Evolutionary conservation across 164 flowering plant genomes (phyloP).

Genomic region (Magnolia officinalis): DNA sequence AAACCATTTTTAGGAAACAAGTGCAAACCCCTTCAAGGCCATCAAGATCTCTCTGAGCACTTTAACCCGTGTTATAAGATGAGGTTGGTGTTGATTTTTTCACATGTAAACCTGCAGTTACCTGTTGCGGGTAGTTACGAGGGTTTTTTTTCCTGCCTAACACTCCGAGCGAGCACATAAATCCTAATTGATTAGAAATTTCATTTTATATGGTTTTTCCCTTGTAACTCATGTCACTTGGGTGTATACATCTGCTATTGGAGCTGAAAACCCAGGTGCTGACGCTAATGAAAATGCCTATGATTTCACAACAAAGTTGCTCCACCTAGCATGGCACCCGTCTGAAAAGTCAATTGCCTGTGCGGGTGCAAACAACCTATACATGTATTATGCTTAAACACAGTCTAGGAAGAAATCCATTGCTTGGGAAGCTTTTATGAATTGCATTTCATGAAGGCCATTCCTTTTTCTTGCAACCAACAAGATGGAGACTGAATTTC

Average conservation of each 20-base stretch:
- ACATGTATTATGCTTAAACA: slow-evolving; percentile 86
- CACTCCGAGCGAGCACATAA: background rate
- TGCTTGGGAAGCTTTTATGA: slow-evolving; percentile 28
- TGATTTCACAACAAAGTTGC: slow-evolving; percentile 90
- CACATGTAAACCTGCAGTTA: background rate
- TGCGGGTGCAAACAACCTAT: slow-evolving; percentile 99
- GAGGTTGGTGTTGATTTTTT: slow-evolving; percentile 45
- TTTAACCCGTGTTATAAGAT: slow-evolving; percentile 82
- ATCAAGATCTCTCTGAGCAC: slow-evolving; percentile 74
- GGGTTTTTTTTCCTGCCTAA: background rate
- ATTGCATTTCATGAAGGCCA: slow-evolving; percentile 28
- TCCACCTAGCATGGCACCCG: slow-evolving; percentile 98
- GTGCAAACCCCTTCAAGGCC: slow-evolving; percentile 88
- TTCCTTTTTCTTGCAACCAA: slow-evolving; percentile 6
- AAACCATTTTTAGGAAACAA: slow-evolving; percentile 54
- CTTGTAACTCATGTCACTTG: background rate
- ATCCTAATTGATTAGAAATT: too few species aligned
- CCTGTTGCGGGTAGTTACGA: background rate
- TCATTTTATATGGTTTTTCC: background rate
- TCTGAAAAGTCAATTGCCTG: slow-evolving; percentile 90
- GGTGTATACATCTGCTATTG: slow-evolving; percentile 25
- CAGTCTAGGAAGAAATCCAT: slow-evolving; percentile 6
- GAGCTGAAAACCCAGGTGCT: slow-evolving; percentile 62
- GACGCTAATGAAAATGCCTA: slow-evolving; percentile 90
- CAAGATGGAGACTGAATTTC: slow-evolving; percentile 25